phyloP scores from a whole-genome alignment of 2,329 filamentous ascomycete genomes.

The Alternaria sp. region DNA sequence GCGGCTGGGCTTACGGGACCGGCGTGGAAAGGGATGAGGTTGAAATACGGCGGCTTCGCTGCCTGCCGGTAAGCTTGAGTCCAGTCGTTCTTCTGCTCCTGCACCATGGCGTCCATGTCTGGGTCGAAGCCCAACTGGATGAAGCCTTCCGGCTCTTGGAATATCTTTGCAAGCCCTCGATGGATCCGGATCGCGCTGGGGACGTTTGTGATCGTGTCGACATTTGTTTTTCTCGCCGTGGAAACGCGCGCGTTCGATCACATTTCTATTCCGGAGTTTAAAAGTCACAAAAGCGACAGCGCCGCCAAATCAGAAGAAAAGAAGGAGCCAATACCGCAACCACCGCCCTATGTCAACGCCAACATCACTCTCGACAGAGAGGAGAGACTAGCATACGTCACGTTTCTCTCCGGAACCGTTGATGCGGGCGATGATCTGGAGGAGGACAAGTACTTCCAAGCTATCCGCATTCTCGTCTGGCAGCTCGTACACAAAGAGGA shows the following conservation, averaged over 20 bases:
- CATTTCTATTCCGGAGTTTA: not conserved
- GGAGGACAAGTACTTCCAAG: conserved; percentile 38
- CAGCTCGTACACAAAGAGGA: conserved; percentile 35
- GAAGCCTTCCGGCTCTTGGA: not conserved
- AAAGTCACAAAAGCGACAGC: not conserved
- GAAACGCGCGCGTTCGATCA: not conserved
- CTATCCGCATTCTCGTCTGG: conserved; percentile 38
- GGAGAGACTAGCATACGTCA: conserved; percentile 32
- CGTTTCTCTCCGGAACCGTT: conserved; percentile 29
- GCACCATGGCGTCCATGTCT: not conserved
- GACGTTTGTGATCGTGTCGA: not conserved
- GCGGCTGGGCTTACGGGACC: not conserved
- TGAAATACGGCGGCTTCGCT: not conserved
- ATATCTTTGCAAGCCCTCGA: not conserved
- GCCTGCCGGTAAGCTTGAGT: not conserved
- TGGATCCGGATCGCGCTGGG: not conserved
- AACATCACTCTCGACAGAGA: not conserved
- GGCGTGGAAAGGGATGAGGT: not conserved
- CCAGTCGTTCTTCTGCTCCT: not conserved
- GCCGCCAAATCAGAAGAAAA: not conserved
- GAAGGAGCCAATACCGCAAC: not conserved
- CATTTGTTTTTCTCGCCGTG: not conserved
- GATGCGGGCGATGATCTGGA: conserved; percentile 27
- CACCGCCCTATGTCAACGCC: not conserved
- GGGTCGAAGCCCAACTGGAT: not conserved